These are phyloP conservation scores for Austroboletus niveus DNA, from an alignment of 1,284 basidiomycete species.

Conservation along the genomic window DNA sequence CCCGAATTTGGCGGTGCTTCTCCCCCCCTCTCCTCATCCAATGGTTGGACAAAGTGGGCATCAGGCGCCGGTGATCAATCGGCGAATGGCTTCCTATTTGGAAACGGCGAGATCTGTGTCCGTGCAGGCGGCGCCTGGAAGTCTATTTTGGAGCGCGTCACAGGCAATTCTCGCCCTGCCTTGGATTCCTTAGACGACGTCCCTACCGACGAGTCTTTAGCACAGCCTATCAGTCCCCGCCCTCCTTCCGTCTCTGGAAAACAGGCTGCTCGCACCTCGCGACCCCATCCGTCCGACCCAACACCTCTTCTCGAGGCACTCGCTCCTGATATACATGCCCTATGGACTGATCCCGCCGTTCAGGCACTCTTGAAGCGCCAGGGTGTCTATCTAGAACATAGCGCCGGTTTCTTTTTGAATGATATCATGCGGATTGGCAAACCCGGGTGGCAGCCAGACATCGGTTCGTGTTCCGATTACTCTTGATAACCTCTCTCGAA, in stretches of 20 bases:
- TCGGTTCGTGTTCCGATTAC: slow-evolving; percentile 36
- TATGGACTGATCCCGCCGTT: slow-evolving; percentile 60
- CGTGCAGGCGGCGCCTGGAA: slow-evolving; percentile 62
- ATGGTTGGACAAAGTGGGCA: slow-evolving; percentile 27
- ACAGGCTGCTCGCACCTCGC: neutral
- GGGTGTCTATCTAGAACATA: slow-evolving; percentile 51
- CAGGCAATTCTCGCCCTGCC: slow-evolving; percentile 5
- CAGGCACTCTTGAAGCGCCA: slow-evolving; percentile 48
- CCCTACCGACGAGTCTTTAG: neutral
- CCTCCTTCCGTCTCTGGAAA: neutral
- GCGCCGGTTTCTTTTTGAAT: slow-evolving; percentile 68
- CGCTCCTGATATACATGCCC: slow-evolving; percentile 55
- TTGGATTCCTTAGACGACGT: neutral
- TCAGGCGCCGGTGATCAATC: slow-evolving; percentile 12
- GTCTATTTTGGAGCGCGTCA: slow-evolving; percentile 26
- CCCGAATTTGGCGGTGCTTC: slow-evolving; percentile 25
- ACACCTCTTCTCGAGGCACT: slow-evolving; percentile 54
- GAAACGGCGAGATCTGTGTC: slow-evolving; percentile 45
- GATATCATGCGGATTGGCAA: slow-evolving; percentile 59
- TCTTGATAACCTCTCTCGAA: neutral
- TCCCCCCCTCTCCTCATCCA: slow-evolving; percentile 7
- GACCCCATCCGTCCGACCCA: slow-evolving; percentile 37
- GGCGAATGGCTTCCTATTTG: slow-evolving; percentile 1
- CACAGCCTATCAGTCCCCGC: slow-evolving; percentile 2
- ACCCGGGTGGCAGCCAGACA: slow-evolving; percentile 53